Conservation (phyloP, 805 yeast species). For the Nakazawaea holstii region DNA sequence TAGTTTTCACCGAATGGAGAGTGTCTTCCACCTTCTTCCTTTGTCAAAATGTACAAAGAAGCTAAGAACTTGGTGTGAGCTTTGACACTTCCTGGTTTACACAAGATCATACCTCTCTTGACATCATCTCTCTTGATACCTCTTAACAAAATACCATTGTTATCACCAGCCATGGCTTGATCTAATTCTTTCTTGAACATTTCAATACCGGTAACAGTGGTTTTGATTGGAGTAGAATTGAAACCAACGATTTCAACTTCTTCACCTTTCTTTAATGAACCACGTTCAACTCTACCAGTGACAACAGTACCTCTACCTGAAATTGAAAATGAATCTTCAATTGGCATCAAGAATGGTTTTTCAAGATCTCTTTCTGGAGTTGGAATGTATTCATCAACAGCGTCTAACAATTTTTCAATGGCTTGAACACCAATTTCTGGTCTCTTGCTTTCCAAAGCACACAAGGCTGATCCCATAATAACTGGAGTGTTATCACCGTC, state of each 20-base stretch:
- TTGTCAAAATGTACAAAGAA: slow-evolving; percentile 85
- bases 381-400: slow-evolving; percentile 92
- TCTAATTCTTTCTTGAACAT: slow-evolving; percentile 99
- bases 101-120: slow-evolving; percentile 94
- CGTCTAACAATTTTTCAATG: slow-evolving; percentile 76
- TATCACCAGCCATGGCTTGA: slow-evolving; percentile 98
- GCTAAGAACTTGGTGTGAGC: slow-evolving; percentile 93
- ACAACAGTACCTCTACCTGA: slow-evolving; percentile 99
- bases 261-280: slow-evolving; percentile 95
- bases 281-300: slow-evolving; percentile 99
- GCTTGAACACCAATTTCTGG: slow-evolving; percentile 92
- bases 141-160: slow-evolving; percentile 95
- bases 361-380: slow-evolving; percentile 95
- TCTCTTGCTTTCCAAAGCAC: slow-evolving; percentile 84
- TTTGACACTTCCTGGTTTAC: slow-evolving; percentile 87
- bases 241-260: slow-evolving; percentile 96
- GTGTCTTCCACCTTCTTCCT: slow-evolving; percentile 99
- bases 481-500: slow-evolving; percentile 99
- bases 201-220: slow-evolving; percentile 97
- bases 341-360: slow-evolving; percentile 94
- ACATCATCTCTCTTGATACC: slow-evolving; percentile 98
- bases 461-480: slow-evolving; percentile 96
- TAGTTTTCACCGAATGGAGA: slow-evolving; percentile 95
- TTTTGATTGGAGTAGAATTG: slow-evolving; percentile 80
- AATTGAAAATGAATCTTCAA: slow-evolving; percentile 95